Conservation (phyloP, 495 filamentous ascomycete genomes). For the Lichina pygmaea region DNA sequence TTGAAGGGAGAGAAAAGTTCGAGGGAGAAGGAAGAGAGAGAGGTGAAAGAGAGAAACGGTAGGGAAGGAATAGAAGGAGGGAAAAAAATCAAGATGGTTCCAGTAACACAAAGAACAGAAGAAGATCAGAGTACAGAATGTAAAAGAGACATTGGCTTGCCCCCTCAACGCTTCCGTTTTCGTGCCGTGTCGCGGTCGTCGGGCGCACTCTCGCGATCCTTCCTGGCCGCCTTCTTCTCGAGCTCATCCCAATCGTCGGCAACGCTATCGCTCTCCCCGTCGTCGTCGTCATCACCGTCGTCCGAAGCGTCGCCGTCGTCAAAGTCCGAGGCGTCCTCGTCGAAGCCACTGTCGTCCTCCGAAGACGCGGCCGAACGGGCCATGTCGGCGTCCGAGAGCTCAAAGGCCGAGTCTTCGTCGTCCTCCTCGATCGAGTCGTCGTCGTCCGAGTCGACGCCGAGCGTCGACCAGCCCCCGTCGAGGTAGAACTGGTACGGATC, state of each 20-base stretch:
- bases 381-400: conserved; percentile 62
- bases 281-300: conserved; percentile 42
- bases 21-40: too few species aligned
- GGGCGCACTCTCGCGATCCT: conserved; percentile 46
- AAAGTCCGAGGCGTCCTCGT: conserved; percentile 71
- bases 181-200: conserved; percentile 43
- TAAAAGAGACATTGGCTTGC: not conserved
- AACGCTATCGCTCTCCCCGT: conserved; percentile 52
- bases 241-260: conserved; percentile 86
- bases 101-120: not conserved
- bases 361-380: conserved; percentile 53
- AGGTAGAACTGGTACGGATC: conserved; percentile 87
- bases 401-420: conserved; percentile 65
- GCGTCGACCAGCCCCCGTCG: conserved; percentile 89
- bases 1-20: too few species aligned
- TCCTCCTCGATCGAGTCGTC: conserved; percentile 55
- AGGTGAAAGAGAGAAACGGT: too few species aligned
- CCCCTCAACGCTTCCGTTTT: conserved; percentile 22
- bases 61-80: too few species aligned
- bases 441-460: conserved; percentile 65
- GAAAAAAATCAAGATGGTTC: too few species aligned
- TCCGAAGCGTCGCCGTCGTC: conserved; percentile 78
- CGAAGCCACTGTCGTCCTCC: conserved; percentile 77
- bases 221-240: conserved; percentile 70
- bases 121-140: not conserved